Evolutionary conservation across 2,329 filamentous ascomycete species (phyloP).

Genomic region (Pseudogymnoascus sp.): DNA sequence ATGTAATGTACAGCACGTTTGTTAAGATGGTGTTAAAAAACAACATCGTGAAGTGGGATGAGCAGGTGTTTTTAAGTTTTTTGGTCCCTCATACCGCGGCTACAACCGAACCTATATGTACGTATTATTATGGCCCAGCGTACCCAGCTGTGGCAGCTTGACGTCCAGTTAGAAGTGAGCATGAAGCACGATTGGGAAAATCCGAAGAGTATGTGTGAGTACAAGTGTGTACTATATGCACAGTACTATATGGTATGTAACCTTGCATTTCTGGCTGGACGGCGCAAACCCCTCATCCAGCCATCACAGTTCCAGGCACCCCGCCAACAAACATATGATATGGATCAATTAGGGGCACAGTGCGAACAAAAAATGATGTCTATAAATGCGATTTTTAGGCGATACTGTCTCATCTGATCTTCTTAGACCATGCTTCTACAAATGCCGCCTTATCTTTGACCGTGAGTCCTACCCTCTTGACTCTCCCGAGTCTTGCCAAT

Average conservation of each 20-base stretch:
- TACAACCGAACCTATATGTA: background rate
- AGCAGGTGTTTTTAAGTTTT: background rate
- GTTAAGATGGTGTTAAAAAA: no score
- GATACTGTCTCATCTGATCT: slow-evolving; percentile 19
- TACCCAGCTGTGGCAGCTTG: background rate
- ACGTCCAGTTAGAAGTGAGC: background rate
- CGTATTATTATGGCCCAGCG: background rate
- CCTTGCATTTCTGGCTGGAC: background rate
- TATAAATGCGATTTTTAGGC: background rate
- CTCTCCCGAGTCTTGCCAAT: slow-evolving; percentile 75
- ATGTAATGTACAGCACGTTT: background rate
- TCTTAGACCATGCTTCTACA: slow-evolving; percentile 58
- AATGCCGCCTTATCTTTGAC: slow-evolving; percentile 78
- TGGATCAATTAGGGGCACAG: background rate
- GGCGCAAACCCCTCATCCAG: background rate
- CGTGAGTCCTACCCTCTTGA: slow-evolving; percentile 80
- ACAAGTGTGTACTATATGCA: background rate
- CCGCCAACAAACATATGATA: background rate
- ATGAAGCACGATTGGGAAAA: slow-evolving; percentile 1
- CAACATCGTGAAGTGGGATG: background rate
- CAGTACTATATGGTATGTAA: background rate
- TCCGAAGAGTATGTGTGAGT: background rate
- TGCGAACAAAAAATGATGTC: background rate
- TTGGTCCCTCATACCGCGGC: background rate
- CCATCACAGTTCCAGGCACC: background rate